Evolutionary conservation across 805 yeast species (phyloP).

Genomic region (Nakazawaea anatomiae): DNA sequence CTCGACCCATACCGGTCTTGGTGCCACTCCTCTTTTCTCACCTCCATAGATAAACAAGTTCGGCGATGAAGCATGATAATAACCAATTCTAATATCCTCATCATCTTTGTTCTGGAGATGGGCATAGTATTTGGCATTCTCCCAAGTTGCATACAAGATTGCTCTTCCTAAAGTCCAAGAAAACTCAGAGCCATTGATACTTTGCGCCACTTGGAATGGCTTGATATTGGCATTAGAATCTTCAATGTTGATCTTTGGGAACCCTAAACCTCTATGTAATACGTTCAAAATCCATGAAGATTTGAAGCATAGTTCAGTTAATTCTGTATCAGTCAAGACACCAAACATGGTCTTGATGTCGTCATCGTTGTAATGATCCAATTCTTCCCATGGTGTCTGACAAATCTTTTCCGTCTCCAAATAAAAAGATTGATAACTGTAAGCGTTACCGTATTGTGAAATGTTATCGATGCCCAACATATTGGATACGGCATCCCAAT

Average conservation of each 20-base stretch:
- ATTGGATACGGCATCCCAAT: constrained; percentile 55
- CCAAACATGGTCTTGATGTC: constrained; percentile 14
- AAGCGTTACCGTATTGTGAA: constrained; percentile 27
- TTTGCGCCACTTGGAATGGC: constrained; percentile 78
- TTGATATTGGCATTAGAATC: constrained; percentile 42
- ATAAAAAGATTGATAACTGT: constrained; percentile 38
- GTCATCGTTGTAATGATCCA: constrained; percentile 28
- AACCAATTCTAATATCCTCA: constrained; percentile 31
- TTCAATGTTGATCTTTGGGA: constrained; percentile 42
- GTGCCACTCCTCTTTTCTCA: constrained; percentile 33
- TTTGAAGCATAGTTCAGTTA: constrained; percentile 53
- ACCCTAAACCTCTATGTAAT: constrained; percentile 55
- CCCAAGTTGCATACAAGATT: constrained; percentile 53
- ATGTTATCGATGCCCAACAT: constrained; percentile 29
- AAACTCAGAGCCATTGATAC: constrained; percentile 76
- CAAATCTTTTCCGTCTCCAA: constrained; percentile 42
- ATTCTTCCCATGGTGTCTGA: constrained; percentile 31
- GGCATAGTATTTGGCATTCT: constrained; percentile 35
- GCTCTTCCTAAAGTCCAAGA: constrained; percentile 94
- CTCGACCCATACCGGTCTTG: constrained; percentile 36
- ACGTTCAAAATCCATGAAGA: constrained; percentile 54
- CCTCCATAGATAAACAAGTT: constrained; percentile 47
- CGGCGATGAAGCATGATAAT: constrained; percentile 40
- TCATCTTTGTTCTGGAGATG: constrained; percentile 10
- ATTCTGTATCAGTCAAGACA: constrained; percentile 35